Evolutionary conservation across 371 early-diverging fungal genomes (phyloP).

Genomic region (Chytridiales sp.): DNA sequence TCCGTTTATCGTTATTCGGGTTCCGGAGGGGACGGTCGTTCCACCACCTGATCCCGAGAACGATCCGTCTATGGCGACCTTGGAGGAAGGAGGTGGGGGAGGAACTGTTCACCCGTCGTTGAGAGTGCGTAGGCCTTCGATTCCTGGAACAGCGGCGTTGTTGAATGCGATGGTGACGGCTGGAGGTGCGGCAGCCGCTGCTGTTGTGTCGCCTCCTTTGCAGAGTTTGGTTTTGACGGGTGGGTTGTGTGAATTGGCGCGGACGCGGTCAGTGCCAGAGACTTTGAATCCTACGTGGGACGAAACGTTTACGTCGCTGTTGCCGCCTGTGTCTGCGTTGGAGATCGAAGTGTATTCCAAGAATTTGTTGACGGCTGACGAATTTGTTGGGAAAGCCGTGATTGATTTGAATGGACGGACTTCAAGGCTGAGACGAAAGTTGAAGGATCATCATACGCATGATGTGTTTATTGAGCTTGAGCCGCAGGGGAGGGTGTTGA

Average conservation of each 20-base stretch:
- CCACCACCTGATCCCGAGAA: slow-evolving; percentile 27
- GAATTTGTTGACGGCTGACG: slow-evolving; percentile 77
- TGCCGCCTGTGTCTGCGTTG: slow-evolving; percentile 63
- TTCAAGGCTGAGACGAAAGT: slow-evolving; percentile 60
- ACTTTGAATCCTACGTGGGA: slow-evolving; percentile 89
- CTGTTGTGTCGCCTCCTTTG: neutral
- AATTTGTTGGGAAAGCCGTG: slow-evolving; percentile 52
- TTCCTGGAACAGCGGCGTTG: too few relatives aligned
- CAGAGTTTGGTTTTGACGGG: slow-evolving; percentile 63
- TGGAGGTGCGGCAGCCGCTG: slow-evolving; percentile 2
- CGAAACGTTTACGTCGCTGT: slow-evolving; percentile 72
- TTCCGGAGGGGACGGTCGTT: slow-evolving; percentile 50
- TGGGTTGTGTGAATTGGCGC: slow-evolving; percentile 53
- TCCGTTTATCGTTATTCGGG: slow-evolving; percentile 43
- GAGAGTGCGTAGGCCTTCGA: too few relatives aligned
- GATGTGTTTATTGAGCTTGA: slow-evolving; percentile 82
- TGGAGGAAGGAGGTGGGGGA: neutral
- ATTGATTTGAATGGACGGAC: slow-evolving; percentile 29
- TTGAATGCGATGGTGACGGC: too few relatives aligned
- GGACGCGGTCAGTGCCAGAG: slow-evolving; percentile 66
- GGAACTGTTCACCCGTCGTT: slow-evolving; percentile 2
- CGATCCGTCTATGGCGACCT: neutral
- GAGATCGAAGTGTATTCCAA: slow-evolving; percentile 73
- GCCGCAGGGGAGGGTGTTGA: slow-evolving; percentile 76
- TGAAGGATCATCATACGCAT: slow-evolving; percentile 73